Conservation (phyloP, 306 rosid genomes). For the Elaeagnus macrophylla region DNA sequence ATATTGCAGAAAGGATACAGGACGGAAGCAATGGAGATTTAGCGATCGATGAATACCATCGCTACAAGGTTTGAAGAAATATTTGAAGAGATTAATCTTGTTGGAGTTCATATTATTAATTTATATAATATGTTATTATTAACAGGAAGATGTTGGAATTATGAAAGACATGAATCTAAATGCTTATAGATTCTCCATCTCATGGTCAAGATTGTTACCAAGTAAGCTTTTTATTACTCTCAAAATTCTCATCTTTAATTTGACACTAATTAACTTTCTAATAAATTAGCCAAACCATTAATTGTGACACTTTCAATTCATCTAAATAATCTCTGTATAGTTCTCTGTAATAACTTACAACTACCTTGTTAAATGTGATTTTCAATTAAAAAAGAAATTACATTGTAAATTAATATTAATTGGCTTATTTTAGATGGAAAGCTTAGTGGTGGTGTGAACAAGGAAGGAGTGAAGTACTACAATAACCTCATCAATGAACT, state of each 20-base stretch:
- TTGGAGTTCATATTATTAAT: too few relatives aligned
- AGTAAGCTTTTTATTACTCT: slow-evolving; percentile 8
- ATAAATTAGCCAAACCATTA: too few relatives aligned
- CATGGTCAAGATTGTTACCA: slow-evolving; percentile 31
- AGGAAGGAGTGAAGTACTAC: slow-evolving; percentile 3
- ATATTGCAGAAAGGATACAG: slow-evolving; percentile 22
- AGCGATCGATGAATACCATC: slow-evolving; percentile 31
- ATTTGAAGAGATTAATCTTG: too few relatives aligned
- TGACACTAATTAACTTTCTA: too few relatives aligned
- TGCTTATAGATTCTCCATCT: slow-evolving; percentile 26
- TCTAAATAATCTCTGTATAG: too few relatives aligned
- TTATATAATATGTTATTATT: too few relatives aligned
- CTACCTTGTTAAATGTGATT: too few relatives aligned
- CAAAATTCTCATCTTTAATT: too few relatives aligned
- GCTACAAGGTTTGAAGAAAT: slow-evolving; percentile 20
- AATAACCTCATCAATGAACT: slow-evolving; percentile 6
- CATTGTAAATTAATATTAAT: too few relatives aligned
- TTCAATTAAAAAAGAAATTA: too few relatives aligned
- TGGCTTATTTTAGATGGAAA: slow-evolving; percentile 3
- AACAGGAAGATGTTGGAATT: slow-evolving; percentile 22
- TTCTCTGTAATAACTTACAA: too few relatives aligned
- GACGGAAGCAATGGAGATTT: slow-evolving; percentile 30
- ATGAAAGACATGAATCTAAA: slow-evolving; percentile 23
- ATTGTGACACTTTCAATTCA: too few relatives aligned
- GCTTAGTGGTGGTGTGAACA: slow-evolving; percentile 5